Evolutionary conservation across 1,284 basidiomycete species (phyloP).

Genomic region (Waitea zeae): DNA sequence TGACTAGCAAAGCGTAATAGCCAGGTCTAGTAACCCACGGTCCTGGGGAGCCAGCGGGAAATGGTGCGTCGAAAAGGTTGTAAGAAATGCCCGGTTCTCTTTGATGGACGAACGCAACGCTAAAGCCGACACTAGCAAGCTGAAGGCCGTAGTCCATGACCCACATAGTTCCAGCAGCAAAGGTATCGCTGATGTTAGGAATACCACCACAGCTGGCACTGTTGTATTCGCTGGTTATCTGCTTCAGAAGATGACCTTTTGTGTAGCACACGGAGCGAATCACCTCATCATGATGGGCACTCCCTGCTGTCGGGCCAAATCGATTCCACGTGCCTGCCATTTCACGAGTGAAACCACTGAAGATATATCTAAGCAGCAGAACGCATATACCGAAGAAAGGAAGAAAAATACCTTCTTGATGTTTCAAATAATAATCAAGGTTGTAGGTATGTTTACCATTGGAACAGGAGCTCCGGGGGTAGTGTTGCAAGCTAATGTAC

Average conservation of each 20-base stretch:
- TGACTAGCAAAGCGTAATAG: conserved; percentile 39
- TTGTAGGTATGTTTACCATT: conserved; percentile 12
- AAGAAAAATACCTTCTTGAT: conserved; percentile 9
- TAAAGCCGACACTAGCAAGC: conserved; percentile 28
- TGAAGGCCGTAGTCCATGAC: conserved; percentile 32
- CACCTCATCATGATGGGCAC: conserved; percentile 27
- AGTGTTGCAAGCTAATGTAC: conserved; percentile 20
- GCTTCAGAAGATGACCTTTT: no score
- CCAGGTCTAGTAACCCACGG: conserved; percentile 32
- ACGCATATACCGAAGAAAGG: no score
- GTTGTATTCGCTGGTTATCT: conserved; percentile 58
- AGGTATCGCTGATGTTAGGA: conserved; percentile 37
- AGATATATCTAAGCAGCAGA: not conserved
- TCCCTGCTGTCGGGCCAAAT: conserved; percentile 5
- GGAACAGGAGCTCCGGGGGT: conserved; percentile 13
- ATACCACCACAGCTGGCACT: conserved; percentile 50
- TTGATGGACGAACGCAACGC: conserved; percentile 29
- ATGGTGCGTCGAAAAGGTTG: conserved; percentile 31
- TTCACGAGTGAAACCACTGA: conserved; percentile 16
- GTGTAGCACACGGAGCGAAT: no score
- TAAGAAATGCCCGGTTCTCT: conserved; percentile 31
- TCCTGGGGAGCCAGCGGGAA: conserved; percentile 16
- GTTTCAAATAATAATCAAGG: conserved; percentile 14
- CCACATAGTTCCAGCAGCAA: conserved; percentile 48
- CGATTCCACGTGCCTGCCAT: conserved; percentile 25